Conservation (phyloP, 2,329 filamentous ascomycete species). For the Verticillium zaregamsianum region DNA sequence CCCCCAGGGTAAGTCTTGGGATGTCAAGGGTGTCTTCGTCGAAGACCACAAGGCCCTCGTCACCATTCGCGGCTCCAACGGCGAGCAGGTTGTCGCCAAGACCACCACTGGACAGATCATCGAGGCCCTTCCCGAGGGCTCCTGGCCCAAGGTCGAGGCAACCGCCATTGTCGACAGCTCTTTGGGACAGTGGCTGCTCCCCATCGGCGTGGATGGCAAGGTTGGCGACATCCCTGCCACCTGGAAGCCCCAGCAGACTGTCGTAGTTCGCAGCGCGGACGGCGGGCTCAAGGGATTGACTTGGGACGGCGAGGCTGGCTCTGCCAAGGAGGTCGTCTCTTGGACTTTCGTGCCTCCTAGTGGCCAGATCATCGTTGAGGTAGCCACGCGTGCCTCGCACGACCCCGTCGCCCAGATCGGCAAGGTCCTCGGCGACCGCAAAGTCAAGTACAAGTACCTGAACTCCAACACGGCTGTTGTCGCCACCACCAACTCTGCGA, state of each 20-base stretch:
- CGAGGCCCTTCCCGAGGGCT: conserved; percentile 35
- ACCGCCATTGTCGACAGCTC: conserved; percentile 48
- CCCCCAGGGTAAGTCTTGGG: conserved; percentile 51
- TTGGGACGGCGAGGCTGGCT: conserved; percentile 39
- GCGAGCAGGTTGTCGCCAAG: conserved; percentile 57
- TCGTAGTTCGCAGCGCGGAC: conserved; percentile 48
- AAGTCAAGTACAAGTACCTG: conserved; percentile 96
- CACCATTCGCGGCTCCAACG: conserved; percentile 55
- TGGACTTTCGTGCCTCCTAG: conserved; percentile 72
- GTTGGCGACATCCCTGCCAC: conserved; percentile 40
- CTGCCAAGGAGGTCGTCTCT: conserved; percentile 40
- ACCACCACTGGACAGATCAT: conserved; percentile 48
- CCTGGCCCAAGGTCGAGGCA: conserved; percentile 31
- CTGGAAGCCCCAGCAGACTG: conserved; percentile 44
- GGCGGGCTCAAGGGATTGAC: conserved; percentile 52
- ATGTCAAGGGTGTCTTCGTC: conserved; percentile 63
- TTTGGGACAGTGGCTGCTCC: conserved; percentile 48
- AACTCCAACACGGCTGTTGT: conserved; percentile 82
- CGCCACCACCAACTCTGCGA: conserved; percentile 58
- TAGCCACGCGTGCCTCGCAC: conserved; percentile 66
- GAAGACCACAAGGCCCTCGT: conserved; percentile 53
- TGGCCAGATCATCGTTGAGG: conserved; percentile 63
- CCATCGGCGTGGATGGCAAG: conserved; percentile 46
- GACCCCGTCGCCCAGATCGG: conserved; percentile 95
- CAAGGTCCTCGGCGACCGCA: conserved; percentile 83